These are phyloP conservation scores for Salix caprea DNA, from an alignment of 345 rosid species.

Conservation along the genomic window DNA sequence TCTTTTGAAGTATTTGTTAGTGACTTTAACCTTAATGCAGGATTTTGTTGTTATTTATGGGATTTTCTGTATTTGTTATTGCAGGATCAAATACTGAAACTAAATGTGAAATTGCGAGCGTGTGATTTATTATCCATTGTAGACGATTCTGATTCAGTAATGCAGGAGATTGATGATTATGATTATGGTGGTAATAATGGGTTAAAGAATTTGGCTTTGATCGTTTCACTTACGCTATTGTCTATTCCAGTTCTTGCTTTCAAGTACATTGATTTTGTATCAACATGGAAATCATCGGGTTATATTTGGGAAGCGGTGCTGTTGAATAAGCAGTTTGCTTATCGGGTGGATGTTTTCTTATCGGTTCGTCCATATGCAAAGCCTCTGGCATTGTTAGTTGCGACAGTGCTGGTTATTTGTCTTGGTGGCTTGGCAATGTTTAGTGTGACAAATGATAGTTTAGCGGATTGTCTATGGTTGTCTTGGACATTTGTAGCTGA, in stretches of 20 bases:
- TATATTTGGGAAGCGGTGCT: slow-evolving; percentile 45
- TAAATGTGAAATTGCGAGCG: slow-evolving; percentile 33
- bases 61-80: slow-evolving; percentile 9
- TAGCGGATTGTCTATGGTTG: slow-evolving; percentile 70
- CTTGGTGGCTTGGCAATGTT: slow-evolving; percentile 67
- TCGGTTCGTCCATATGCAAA: slow-evolving; percentile 72
- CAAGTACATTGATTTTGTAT: slow-evolving; percentile 47
- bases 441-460: slow-evolving; percentile 54
- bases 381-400: slow-evolving; percentile 56
- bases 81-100: slow-evolving; percentile 44
- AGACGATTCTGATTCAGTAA: slow-evolving; percentile 17
- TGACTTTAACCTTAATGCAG: not conserved
- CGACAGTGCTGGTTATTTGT: slow-evolving; percentile 55
- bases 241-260: slow-evolving; percentile 41
- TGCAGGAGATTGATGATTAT: slow-evolving; percentile 26
- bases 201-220: slow-evolving; percentile 48
- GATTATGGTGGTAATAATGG: slow-evolving; percentile 16
- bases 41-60: not conserved
- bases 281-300: slow-evolving; percentile 46
- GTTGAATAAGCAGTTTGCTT: slow-evolving; percentile 54
- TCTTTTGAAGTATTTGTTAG: not conserved
- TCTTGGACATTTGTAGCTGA: slow-evolving; percentile 69
- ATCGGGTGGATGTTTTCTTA: slow-evolving; percentile 44
- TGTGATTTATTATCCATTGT: slow-evolving; percentile 34
- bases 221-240: slow-evolving; percentile 40